Conservation (phyloP, 805 yeast genomes). For the Candida railenensis region DNA sequence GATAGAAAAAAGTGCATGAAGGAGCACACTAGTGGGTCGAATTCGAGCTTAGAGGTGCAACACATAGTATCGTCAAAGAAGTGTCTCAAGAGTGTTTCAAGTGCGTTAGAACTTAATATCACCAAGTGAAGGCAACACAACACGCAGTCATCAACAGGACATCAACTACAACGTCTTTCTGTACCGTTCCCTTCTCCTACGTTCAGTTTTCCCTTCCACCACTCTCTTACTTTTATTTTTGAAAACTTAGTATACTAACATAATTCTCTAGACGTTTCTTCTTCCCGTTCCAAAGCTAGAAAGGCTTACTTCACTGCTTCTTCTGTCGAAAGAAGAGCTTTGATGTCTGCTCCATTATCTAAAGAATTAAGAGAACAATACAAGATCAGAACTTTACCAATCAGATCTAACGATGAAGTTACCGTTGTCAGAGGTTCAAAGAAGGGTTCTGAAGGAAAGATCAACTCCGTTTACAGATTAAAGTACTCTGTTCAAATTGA, state of each 20-base stretch:
- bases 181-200: no score
- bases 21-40: no score
- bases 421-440: constrained; percentile 96
- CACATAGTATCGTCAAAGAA: no score
- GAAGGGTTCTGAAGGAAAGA: constrained; percentile 99
- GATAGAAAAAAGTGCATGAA: no score
- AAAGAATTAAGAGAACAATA: constrained; percentile 98
- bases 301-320: constrained; percentile 99
- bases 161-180: no score
- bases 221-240: background rate
- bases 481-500: constrained; percentile 95
- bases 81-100: no score
- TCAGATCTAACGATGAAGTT: constrained; percentile 97
- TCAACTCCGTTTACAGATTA: constrained; percentile 97
- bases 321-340: constrained; percentile 89
- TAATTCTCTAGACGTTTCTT: constrained; percentile 79
- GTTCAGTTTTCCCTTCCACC: no score
- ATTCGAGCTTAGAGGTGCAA: no score
- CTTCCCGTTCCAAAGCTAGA: constrained; percentile 99
- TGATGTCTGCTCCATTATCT: constrained; percentile 98
- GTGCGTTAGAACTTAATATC: no score
- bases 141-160: no score
- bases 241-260: constrained; percentile 28
- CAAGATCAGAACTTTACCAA: constrained; percentile 93
- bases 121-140: no score